These are phyloP conservation scores for Candida maesae DNA, from an alignment of 805 yeast genomes.

Conservation along the genomic window DNA sequence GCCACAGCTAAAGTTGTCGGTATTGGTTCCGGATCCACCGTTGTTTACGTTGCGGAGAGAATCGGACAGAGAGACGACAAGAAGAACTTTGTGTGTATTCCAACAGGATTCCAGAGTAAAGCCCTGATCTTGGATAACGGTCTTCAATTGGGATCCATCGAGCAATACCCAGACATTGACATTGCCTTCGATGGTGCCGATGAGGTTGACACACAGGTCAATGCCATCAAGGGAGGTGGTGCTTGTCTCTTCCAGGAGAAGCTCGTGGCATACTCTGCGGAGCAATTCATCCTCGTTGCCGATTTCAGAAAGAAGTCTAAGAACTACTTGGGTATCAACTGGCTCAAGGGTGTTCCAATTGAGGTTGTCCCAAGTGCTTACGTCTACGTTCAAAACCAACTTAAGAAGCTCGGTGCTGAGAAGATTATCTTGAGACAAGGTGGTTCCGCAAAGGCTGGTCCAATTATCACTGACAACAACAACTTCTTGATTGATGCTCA, in stretches of 20 bases:
- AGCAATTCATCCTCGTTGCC: conserved; percentile 81
- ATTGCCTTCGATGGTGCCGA: conserved; percentile 99
- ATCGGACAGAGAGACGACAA: conserved; percentile 65
- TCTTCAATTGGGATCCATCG: conserved; percentile 72
- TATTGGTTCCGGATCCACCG: conserved; percentile 96
- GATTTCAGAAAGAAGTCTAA: conserved; percentile 83
- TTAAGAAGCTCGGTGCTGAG: conserved; percentile 60
- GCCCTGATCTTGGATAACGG: conserved; percentile 82
- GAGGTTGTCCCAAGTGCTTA: conserved; percentile 91
- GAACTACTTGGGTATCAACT: conserved; percentile 61
- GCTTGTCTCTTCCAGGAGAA: conserved; percentile 97
- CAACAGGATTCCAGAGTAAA: conserved; percentile 96
- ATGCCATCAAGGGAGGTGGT: conserved; percentile 97
- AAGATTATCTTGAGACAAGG: conserved; percentile 74
- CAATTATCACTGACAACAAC: conserved; percentile 92
- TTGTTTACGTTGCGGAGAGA: conserved; percentile 94
- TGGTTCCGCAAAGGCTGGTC: conserved; percentile 92
- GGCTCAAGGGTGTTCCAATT: conserved; percentile 93
- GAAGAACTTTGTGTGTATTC: conserved; percentile 67
- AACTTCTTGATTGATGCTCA: conserved; percentile 91
- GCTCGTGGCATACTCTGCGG: conserved; percentile 78
- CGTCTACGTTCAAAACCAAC: conserved; percentile 65
- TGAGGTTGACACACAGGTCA: conserved; percentile 78
- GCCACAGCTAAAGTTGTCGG: conserved; percentile 73
- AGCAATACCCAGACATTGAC: conserved; percentile 78